Evolutionary conservation across 2,329 filamentous ascomycete species (phyloP).

Genomic region (Peltaster fructicola): DNA sequence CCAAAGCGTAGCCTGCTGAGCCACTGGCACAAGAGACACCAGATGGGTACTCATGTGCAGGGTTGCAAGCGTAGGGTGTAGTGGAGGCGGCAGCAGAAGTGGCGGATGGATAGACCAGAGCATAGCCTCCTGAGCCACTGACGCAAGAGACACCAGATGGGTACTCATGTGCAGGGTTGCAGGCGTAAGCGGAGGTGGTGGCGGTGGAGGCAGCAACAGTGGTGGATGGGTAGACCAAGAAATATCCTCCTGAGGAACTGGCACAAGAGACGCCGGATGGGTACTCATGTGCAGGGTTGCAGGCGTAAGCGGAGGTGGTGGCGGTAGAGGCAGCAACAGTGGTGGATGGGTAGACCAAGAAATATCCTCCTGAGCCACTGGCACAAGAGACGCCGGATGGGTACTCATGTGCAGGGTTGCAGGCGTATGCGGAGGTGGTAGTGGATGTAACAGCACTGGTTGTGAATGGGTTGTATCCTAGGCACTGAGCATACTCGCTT

Average conservation of each 20-base stretch:
- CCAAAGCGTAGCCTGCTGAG: too few relatives aligned
- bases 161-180: slow-evolving; percentile 9
- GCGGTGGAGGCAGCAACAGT: slow-evolving; percentile 23
- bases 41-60: slow-evolving; percentile 4
- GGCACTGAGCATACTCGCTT: slow-evolving; percentile 5
- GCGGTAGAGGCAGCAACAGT: slow-evolving; percentile 22
- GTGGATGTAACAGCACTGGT: slow-evolving; percentile 23
- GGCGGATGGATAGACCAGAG: too few relatives aligned
- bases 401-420: slow-evolving; percentile 9
- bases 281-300: slow-evolving; percentile 9
- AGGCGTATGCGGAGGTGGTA: slow-evolving; percentile 22
- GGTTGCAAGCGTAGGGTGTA: slow-evolving; percentile 21
- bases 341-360: too few relatives aligned
- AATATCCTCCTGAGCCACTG: too few relatives aligned
- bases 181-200: slow-evolving; percentile 22
- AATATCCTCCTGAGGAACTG: too few relatives aligned
- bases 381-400: too few relatives aligned
- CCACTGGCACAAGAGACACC: too few relatives aligned
- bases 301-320: slow-evolving; percentile 22
- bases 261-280: too few relatives aligned
- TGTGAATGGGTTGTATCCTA: slow-evolving; percentile 9
- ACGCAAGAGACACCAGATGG: too few relatives aligned
- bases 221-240: too few relatives aligned
- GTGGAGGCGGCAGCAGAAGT: slow-evolving; percentile 23
- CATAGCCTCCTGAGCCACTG: too few relatives aligned